Evolutionary conservation across 192 early-diverging fungal genomes (phyloP), one percentile per base, ranked within the genome.

Genomic region (Entomortierella lignicola): DNA sequence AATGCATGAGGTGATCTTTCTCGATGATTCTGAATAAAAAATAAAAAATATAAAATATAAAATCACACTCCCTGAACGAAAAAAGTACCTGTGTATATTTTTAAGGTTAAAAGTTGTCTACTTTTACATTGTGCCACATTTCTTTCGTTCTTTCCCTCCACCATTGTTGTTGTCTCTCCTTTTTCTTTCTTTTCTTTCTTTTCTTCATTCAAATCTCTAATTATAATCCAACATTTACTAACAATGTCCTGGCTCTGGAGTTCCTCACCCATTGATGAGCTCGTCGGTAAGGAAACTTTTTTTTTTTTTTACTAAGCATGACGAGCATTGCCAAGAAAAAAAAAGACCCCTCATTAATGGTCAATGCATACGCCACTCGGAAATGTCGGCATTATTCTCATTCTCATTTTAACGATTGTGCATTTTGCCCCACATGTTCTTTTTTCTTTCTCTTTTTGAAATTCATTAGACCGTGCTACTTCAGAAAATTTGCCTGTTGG

Each of bases 401-500:
- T 10, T 13, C 8, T 10, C 39, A 42, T 10, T 42, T 42, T 10
- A 42, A 42, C 39, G 8, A 42, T 42, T 42, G 4, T 30, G 11
- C 13, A 23, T 27, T 42, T 34, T 53, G 7, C 37, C 26, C 54
- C n/a, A 13, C n/a, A n/a, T n/a, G n/a, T n/a, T n/a, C n/a, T n/a
- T n/a, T n/a, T 30, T 13, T 12, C 3, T 8, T 31, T 18, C 23
- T 27, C 23, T 17, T 26, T n/a, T 31, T n/a, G 63, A n/a, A n/a
- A n/a, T n/a, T n/a, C n/a, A n/a, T n/a, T 85, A 91, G 93, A 92
- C 50, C 89, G 86, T 52, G 95, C 96, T 34, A 98, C 97, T 18
- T 91, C 92, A 15, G 98, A 99, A 72, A 92, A 93, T 72, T 72
- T 97, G 17, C 96, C 95, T 42, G 87, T 87, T 61, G 95, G 94